Evolutionary conservation across 306 rosid species (phyloP).

Genomic region (Bauhinia variegata): DNA sequence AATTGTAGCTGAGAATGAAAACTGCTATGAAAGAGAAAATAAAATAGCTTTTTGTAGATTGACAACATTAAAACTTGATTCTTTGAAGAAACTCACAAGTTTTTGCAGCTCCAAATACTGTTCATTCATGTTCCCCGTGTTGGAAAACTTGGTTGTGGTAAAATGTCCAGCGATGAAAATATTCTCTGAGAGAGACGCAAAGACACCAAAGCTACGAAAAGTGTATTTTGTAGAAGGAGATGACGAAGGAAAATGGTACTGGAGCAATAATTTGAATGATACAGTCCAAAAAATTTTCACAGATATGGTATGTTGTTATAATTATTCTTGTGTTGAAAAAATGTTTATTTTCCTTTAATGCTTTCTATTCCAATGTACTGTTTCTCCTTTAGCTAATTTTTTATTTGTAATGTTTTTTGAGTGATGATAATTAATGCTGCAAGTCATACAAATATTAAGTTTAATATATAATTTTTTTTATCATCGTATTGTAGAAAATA

Average conservation of each 20-base stretch:
- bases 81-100: neutral
- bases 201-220: neutral
- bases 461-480: too few relatives aligned
- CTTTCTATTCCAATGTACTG: too few relatives aligned
- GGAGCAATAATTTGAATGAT: neutral
- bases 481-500: too few relatives aligned
- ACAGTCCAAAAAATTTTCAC: neutral
- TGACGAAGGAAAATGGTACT: neutral
- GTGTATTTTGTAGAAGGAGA: neutral
- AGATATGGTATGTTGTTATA: neutral
- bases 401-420: too few relatives aligned
- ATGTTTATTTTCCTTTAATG: too few relatives aligned
- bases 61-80: neutral
- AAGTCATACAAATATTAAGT: too few relatives aligned
- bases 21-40: neutral
- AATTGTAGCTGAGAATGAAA: neutral
- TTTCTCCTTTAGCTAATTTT: too few relatives aligned
- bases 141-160: slow-evolving; percentile 10
- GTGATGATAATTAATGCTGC: too few relatives aligned
- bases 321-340: too few relatives aligned
- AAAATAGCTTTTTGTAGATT: slow-evolving; percentile 5
- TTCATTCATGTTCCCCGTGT: neutral
- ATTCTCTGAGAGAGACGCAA: neutral
- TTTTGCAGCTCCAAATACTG: neutral
- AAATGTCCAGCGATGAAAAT: neutral